Percentiles rank a stretch among this genome's conserved stretches.
Conservation (phyloP, 2,329 filamentous ascomycete species). For the Tolypocladium paradoxum region DNA sequence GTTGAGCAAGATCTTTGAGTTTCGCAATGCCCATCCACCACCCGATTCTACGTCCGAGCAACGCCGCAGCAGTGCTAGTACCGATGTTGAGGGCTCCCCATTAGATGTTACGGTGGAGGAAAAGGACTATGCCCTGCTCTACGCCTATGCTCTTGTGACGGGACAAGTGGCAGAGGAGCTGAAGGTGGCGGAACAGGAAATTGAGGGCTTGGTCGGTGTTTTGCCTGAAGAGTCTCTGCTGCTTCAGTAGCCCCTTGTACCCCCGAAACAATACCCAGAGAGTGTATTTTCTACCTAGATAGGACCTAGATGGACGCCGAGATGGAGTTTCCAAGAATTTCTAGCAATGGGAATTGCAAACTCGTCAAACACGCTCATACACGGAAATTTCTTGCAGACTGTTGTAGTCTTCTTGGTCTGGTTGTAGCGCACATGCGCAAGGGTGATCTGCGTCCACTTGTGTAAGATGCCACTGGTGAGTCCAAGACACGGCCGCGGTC, state of each 20-base stretch:
- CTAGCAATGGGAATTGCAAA: neutral
- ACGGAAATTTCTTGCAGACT: conserved; percentile 5
- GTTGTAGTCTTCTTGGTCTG: conserved; percentile 4
- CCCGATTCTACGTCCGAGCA: neutral
- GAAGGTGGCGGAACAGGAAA: conserved; percentile 42
- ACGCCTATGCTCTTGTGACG: conserved; percentile 68
- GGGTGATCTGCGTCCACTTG: conserved; percentile 2
- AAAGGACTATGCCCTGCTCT: conserved; percentile 77
- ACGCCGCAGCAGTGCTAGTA: neutral
- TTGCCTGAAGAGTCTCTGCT: conserved; percentile 20
- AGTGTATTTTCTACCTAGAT: no score
- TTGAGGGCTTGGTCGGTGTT: conserved; percentile 48
- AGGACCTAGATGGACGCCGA: no score
- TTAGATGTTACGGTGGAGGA: conserved; percentile 37
- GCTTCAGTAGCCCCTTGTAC: conserved; percentile 1
- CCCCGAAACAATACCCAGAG: no score
- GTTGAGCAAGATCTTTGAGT: conserved; percentile 74
- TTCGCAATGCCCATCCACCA: conserved; percentile 49
- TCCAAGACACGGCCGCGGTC: no score
- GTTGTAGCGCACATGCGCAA: conserved; percentile 4
- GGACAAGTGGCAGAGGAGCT: conserved; percentile 52
- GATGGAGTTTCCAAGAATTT: no score
- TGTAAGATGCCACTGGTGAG: conserved; percentile 4
- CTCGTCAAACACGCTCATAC: neutral
- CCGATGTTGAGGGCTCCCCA: neutral